Conservation (phyloP, 2,329 filamentous ascomycete species). For the Penicillium sumatraense region DNA sequence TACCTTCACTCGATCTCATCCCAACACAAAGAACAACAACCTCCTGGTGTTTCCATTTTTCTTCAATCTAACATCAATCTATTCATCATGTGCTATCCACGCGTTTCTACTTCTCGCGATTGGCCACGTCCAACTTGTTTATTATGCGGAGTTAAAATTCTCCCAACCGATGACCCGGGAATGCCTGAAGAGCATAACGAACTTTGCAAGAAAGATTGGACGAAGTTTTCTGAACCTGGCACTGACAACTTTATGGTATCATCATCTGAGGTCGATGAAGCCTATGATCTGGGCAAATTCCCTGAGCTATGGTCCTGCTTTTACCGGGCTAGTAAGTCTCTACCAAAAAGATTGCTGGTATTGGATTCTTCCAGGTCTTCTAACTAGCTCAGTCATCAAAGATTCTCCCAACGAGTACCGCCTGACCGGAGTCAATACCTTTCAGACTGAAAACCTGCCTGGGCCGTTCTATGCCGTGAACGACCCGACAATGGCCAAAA, state of each 20-base stretch:
- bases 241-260: conserved; percentile 10
- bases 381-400: conserved; percentile 10
- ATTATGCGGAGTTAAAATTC: conserved; percentile 4
- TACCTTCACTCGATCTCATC: too few relatives aligned
- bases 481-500: conserved; percentile 7
- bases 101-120: background rate
- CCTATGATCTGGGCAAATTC: background rate
- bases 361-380: background rate
- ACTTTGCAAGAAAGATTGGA: background rate
- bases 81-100: background rate
- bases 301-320: conserved; percentile 9
- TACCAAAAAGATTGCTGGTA: background rate
- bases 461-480: background rate
- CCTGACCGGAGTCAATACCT: conserved; percentile 7
- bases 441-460: background rate
- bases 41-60: too few relatives aligned
- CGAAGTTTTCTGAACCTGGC: too few relatives aligned
- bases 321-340: conserved; percentile 17
- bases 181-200: background rate
- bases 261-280: conserved; percentile 6
- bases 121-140: conserved; percentile 4
- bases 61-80: too few relatives aligned
- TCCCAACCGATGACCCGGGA: background rate
- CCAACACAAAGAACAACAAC: too few relatives aligned
- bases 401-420: conserved; percentile 1